phyloP scores from a whole-genome alignment of 768 basidiomycete genomes.

The Suillus weaverae region DNA sequence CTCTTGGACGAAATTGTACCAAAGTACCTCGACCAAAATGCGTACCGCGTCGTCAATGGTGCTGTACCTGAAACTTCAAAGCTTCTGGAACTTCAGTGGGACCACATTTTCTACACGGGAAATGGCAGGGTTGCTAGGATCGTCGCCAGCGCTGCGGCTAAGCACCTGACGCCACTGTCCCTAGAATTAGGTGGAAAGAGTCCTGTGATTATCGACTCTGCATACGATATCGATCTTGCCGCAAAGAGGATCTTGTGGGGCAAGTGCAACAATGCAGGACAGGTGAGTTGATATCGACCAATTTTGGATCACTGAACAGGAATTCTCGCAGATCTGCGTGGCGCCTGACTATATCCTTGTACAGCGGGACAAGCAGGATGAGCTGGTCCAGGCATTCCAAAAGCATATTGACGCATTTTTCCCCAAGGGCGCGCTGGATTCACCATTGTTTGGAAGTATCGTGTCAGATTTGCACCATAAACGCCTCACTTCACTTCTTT shows the following conservation, averaged over 20 bases:
- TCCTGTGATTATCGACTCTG: conserved; percentile 45
- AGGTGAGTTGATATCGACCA: conserved; percentile 35
- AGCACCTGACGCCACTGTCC: conserved; percentile 35
- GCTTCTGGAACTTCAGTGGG: conserved; percentile 31
- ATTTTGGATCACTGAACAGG: not conserved
- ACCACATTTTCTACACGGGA: conserved; percentile 41
- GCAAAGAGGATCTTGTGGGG: conserved; percentile 70
- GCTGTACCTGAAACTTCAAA: conserved; percentile 40
- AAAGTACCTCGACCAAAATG: conserved; percentile 51
- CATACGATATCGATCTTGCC: conserved; percentile 45
- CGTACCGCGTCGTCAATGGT: conserved; percentile 56
- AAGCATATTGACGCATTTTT: conserved; percentile 49
- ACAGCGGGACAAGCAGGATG: conserved; percentile 42
- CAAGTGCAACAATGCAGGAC: conserved; percentile 65
- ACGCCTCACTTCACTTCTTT: conserved; percentile 53
- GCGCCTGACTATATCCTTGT: conserved; percentile 48
- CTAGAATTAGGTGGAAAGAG: conserved; percentile 42
- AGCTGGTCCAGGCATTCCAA: conserved; percentile 46
- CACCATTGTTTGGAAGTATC: conserved; percentile 48
- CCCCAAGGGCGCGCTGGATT: conserved; percentile 50
- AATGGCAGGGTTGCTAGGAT: conserved; percentile 28
- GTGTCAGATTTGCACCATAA: conserved; percentile 54
- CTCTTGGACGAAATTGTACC: conserved; percentile 57
- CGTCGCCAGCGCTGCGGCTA: conserved; percentile 25
- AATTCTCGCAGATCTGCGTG: conserved; percentile 36